phyloP scores from a whole-genome alignment of 208 protist species.

The Trypanosoma conorhini region DNA sequence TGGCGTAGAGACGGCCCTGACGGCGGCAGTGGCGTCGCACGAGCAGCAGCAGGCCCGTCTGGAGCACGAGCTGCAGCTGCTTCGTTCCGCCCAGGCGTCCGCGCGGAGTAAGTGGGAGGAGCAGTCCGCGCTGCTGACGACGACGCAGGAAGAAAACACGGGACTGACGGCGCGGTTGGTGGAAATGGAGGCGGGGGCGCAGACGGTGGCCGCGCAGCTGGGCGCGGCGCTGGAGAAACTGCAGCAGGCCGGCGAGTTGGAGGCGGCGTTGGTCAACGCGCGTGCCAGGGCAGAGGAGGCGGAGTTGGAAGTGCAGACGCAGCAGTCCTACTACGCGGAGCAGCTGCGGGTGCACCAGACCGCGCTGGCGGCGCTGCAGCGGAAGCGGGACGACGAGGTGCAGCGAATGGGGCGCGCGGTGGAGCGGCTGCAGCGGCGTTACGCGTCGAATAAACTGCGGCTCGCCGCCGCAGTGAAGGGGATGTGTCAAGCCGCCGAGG shows the following conservation, averaged over 20 bases:
- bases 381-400: constrained; percentile 36
- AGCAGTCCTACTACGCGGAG: constrained; percentile 40
- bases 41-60: not conserved
- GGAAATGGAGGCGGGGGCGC: constrained; percentile 21
- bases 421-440: constrained; percentile 36
- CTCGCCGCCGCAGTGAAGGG: constrained; percentile 35
- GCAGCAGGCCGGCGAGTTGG: constrained; percentile 5
- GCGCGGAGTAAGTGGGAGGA: constrained; percentile 2
- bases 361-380: constrained; percentile 42
- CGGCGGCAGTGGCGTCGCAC: not conserved
- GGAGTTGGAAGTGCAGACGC: constrained; percentile 36
- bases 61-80: constrained; percentile 9
- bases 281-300: constrained; percentile 18
- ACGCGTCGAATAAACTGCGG: constrained; percentile 38
- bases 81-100: not conserved
- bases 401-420: constrained; percentile 25
- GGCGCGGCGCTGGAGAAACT: constrained; percentile 11
- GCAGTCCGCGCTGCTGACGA: not conserved
- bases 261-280: constrained; percentile 26
- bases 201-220: not conserved
- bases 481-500: not conserved
- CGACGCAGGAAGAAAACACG: constrained; percentile 2
- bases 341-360: constrained; percentile 46
- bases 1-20: not conserved
- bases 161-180: constrained; percentile 1